Evolutionary conservation across 345 rosid genomes (phyloP), one percentile per base, ranked within the genome.

Genomic region (Populus simonii): DNA sequence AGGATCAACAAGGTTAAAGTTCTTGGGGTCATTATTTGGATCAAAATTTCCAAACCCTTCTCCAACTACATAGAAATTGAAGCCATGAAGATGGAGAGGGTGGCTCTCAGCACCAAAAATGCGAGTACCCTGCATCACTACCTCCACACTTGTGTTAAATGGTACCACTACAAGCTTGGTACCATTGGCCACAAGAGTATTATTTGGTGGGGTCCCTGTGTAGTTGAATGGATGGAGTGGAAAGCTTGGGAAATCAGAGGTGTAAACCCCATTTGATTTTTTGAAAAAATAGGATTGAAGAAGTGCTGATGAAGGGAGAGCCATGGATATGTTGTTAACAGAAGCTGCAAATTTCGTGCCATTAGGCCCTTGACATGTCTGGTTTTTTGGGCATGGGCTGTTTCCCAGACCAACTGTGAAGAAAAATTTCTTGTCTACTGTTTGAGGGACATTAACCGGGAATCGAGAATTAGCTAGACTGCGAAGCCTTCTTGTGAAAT

Each of bases 31-130:
- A 29, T 71, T 83, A 13, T 59, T 65, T 29, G 87, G 87, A 77
- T 91, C 80, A 78, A 85, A 90, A 77, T 91, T 92, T 18, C 98
- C 98, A 47, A 88, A 91, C 7, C 94, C 98, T 76, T 89, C 92
- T 16, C 94, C 94, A 25, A 94, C 92, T 71, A 94, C 86, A 51
- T 33, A 92, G 80, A 93, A 90, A 83, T 89, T 89, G 80, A 61
- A 84, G 43, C 98, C 94, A 79, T 94, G 97, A 45, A 94, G 83
- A 78, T 94, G 97, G 7, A 90, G 39, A 70, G 98, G 98, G 80
- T 94, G 98, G 81, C 91, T 90, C 76, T 92, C 94, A 23, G 87
- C 84, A 51, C 92, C 93, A 49, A 89, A 53, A 49, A 94, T 88
- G 74, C 89, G 89, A n/a, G 97, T 91, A 66, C 74, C 96, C 51